These are phyloP conservation scores for Escovopsis sp. DNA, from an alignment of 2,329 filamentous ascomycete species.

Conservation along the genomic window DNA sequence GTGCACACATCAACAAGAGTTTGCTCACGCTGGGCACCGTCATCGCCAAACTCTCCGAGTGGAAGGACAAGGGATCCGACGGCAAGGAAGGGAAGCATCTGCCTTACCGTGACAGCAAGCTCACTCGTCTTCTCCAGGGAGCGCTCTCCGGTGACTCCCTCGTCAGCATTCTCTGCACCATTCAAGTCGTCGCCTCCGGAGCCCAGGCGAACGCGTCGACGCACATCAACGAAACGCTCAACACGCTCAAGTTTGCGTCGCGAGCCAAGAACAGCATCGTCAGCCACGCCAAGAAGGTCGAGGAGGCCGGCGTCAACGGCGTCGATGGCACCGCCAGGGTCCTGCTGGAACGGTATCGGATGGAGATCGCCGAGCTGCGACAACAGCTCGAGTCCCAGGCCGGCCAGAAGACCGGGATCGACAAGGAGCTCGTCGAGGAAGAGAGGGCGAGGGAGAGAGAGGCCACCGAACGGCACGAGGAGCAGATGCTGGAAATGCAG, in stretches of 20 bases:
- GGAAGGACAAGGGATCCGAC: constrained; percentile 66
- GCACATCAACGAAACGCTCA: constrained; percentile 79
- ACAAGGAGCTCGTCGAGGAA: constrained; percentile 48
- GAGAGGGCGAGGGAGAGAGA: constrained; percentile 65
- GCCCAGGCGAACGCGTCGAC: constrained; percentile 55
- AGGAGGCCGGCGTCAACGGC: constrained; percentile 67
- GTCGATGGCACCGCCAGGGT: constrained; percentile 80
- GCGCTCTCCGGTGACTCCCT: constrained; percentile 87
- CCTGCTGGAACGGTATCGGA: constrained; percentile 78
- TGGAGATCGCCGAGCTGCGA: constrained; percentile 77
- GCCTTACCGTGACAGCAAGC: constrained; percentile 93
- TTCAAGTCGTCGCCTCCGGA: constrained; percentile 69
- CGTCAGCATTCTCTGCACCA: constrained; percentile 94
- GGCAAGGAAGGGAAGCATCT: constrained; percentile 87
- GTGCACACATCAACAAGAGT: constrained; percentile 97
- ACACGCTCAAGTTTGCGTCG: constrained; percentile 92
- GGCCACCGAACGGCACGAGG: constrained; percentile 75
- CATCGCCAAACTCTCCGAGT: constrained; percentile 79
- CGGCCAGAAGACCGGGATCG: constrained; percentile 48
- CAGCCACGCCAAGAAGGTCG: constrained; percentile 88
- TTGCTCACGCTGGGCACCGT: constrained; percentile 89
- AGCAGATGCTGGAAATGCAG: constrained; percentile 98
- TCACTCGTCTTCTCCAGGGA: constrained; percentile 82
- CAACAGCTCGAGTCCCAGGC: constrained; percentile 72
- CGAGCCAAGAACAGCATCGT: constrained; percentile 96